These are phyloP conservation scores for Spergularia azorica DNA, from an alignment of 179 eudicot genomes.

Conservation along the genomic window DNA sequence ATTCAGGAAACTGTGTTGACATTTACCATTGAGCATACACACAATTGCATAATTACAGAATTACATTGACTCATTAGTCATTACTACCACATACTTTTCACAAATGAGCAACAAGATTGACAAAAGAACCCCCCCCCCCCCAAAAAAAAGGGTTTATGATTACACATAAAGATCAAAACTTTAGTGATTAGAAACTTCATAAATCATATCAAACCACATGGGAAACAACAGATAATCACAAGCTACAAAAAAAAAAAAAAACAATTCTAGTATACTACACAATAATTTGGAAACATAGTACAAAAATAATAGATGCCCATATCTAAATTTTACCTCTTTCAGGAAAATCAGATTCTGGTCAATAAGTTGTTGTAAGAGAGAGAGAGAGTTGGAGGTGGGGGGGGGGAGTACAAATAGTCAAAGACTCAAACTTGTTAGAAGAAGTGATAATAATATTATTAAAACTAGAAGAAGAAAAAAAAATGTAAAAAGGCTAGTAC, in stretches of 20 bases:
- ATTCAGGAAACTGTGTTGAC: background rate
- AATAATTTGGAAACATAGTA: background rate
- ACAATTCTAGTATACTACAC: background rate
- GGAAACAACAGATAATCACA: background rate
- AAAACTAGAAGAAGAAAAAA: background rate
- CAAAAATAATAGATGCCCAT: background rate
- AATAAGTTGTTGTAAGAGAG: conserved; percentile 3
- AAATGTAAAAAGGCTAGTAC: background rate
- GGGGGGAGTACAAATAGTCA: background rate
- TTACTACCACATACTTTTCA: too few species aligned
- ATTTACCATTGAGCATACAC: conserved; percentile 2
- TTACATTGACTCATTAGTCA: too few species aligned
- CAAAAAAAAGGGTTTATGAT: background rate
- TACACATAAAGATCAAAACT: background rate
- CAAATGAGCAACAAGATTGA: too few species aligned
- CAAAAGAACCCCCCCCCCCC: background rate
- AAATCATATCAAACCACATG: background rate
- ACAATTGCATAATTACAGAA: too few species aligned
- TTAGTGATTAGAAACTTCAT: background rate
- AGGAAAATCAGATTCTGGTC: background rate
- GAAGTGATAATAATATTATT: background rate
- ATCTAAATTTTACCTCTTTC: background rate
- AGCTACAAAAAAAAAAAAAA: background rate
- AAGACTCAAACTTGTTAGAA: background rate
- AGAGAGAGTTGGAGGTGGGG: background rate